Conservation (phyloP, 2,329 filamentous ascomycete species). For the Ilyonectria mors-panacis region DNA sequence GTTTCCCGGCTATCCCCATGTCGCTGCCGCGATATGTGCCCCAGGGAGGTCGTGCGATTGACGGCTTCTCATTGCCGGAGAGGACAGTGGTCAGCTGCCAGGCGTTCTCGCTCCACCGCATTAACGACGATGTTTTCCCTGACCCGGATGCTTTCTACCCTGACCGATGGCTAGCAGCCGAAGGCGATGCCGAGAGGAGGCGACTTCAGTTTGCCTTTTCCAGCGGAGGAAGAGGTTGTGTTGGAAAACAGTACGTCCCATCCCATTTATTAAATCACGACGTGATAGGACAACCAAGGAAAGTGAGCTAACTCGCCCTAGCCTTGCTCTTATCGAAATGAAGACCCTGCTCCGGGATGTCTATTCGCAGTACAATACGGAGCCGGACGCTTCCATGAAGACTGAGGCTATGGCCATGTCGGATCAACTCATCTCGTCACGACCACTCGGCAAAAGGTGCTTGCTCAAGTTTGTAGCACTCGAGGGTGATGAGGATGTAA, state of each 20-base stretch:
- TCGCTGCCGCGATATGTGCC: conserved; percentile 75
- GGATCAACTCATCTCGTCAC: conserved; percentile 77
- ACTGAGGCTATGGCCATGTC: conserved; percentile 73
- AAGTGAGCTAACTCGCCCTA: conserved; percentile 38
- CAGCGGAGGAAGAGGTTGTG: conserved; percentile 75
- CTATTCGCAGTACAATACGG: conserved; percentile 71
- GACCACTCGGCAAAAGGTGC: conserved; percentile 73
- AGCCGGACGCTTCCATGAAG: conserved; percentile 68
- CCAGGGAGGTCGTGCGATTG: conserved; percentile 66
- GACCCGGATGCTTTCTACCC: conserved; percentile 84
- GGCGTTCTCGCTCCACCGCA: conserved; percentile 72
- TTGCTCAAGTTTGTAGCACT: conserved; percentile 65
- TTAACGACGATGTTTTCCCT: conserved; percentile 78
- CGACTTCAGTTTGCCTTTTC: conserved; percentile 77
- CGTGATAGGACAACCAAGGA: not conserved
- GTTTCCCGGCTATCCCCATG: conserved; percentile 77
- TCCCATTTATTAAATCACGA: conserved; percentile 29
- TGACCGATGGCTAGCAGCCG: conserved; percentile 83
- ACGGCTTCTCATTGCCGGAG: conserved; percentile 68
- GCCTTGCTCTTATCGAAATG: conserved; percentile 77
- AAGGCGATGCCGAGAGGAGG: conserved; percentile 80
- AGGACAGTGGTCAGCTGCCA: conserved; percentile 73
- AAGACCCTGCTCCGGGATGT: conserved; percentile 74
- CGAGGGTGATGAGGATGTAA: conserved; percentile 17
- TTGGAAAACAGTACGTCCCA: conserved; percentile 75